A percentile compares a stretch with the other conserved stretches of the same genome.
Evolutionary conservation across 78 protist species (phyloP).

Genomic region (Cavenderia fasciculata): DNA sequence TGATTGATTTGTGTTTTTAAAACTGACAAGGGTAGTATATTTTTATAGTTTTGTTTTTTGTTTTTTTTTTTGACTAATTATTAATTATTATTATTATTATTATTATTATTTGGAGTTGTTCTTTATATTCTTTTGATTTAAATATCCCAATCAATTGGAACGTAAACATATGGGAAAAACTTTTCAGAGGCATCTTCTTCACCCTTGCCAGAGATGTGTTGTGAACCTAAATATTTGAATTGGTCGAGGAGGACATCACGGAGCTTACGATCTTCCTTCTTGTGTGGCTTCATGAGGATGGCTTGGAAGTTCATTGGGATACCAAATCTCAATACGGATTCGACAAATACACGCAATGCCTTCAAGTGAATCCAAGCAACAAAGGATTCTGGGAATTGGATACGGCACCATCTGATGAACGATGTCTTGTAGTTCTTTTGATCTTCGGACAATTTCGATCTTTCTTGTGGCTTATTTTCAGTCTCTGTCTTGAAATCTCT

Average conservation of each 20-base stretch:
- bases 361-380: slow-evolving; percentile 90
- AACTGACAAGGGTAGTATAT: not conserved
- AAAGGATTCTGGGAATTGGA: slow-evolving; percentile 89
- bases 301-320: slow-evolving; percentile 90
- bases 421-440: slow-evolving; percentile 50
- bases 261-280: slow-evolving; percentile 33
- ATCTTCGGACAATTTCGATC: slow-evolving; percentile 62
- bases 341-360: slow-evolving; percentile 89
- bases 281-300: slow-evolving; percentile 62
- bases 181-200: slow-evolving; percentile 41
- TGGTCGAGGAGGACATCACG: slow-evolving; percentile 48
- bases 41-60: not conserved
- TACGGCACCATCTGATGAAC: slow-evolving; percentile 89
- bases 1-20: not conserved
- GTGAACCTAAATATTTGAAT: slow-evolving; percentile 66
- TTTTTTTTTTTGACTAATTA: not conserved
- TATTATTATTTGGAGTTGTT: not conserved
- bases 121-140: not conserved
- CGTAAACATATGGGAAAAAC: slow-evolving; percentile 73
- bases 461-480: slow-evolving; percentile 48
- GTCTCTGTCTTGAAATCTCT: slow-evolving; percentile 53
- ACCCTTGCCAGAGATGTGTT: slow-evolving; percentile 44
- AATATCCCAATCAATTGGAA: slow-evolving; percentile 40
- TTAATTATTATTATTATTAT: not conserved
- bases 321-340: slow-evolving; percentile 92